These are phyloP conservation scores for Sonneratia caseolaris DNA, from an alignment of 345 rosid species.

Conservation along the genomic window DNA sequence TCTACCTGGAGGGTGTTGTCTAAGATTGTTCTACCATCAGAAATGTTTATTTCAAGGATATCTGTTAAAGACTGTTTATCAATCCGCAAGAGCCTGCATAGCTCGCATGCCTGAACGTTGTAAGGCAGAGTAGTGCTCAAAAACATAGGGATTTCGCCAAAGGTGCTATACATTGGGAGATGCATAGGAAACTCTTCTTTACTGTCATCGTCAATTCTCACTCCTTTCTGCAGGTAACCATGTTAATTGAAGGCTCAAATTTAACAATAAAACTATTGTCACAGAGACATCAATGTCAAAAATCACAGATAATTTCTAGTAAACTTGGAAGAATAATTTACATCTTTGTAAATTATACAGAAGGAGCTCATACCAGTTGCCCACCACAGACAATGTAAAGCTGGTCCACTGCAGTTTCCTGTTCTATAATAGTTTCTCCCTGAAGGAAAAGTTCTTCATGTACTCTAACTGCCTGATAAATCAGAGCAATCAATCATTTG, in stretches of 20 bases:
- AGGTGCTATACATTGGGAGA: slow-evolving; percentile 31
- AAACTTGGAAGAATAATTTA: background rate
- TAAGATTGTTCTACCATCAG: slow-evolving; percentile 63
- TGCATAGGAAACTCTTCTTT: slow-evolving; percentile 14
- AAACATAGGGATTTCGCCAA: slow-evolving; percentile 66
- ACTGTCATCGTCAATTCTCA: slow-evolving; percentile 31
- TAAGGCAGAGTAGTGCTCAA: slow-evolving; percentile 60
- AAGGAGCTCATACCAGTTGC: slow-evolving; percentile 37
- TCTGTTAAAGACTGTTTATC: slow-evolving; percentile 63
- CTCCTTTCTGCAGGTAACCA: slow-evolving; percentile 44
- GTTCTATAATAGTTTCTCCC: slow-evolving; percentile 69
- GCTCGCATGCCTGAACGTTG: slow-evolving; percentile 45
- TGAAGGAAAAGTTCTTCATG: slow-evolving; percentile 76
- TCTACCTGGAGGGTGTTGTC: slow-evolving; percentile 58
- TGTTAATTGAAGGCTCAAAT: background rate
- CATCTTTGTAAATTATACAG: background rate
- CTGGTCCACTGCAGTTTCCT: slow-evolving; percentile 62
- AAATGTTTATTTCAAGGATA: slow-evolving; percentile 53
- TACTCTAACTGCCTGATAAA: slow-evolving; percentile 49
- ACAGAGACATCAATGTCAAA: background rate
- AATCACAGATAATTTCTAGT: background rate
- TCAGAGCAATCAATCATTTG: background rate
- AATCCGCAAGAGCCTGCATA: slow-evolving; percentile 53
- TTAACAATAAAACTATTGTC: background rate
- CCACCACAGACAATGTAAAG: slow-evolving; percentile 74